Conservation (phyloP, 169 alveolate genomes). For the Cyclospora cayetanensis region DNA sequence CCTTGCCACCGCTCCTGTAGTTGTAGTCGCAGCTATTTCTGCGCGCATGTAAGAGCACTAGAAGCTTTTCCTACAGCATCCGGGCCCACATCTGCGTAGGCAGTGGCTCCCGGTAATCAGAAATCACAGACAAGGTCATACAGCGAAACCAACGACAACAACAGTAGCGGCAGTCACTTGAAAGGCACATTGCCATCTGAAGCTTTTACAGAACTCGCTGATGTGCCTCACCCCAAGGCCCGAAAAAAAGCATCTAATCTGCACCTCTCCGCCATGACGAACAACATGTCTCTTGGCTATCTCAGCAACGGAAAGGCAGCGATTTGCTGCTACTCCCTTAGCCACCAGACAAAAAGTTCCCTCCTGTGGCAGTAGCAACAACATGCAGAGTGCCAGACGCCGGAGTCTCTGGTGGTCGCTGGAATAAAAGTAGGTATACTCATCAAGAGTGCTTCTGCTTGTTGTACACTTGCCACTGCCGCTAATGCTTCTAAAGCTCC, state of each 20-base stretch:
- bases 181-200: neutral
- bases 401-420: no score
- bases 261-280: neutral
- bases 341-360: neutral
- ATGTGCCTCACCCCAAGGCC: neutral
- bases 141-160: neutral
- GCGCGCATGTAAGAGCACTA: neutral
- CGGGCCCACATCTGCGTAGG: neutral
- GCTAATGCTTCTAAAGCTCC: no score
- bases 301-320: neutral
- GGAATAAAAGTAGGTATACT: no score
- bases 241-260: neutral
- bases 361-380: slow-evolving; percentile 8
- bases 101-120: neutral
- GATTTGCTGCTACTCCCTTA: neutral
- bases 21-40: neutral
- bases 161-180: neutral
- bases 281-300: neutral
- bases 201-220: neutral
- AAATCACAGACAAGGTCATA: neutral
- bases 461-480: no score
- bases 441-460: no score
- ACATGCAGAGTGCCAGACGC: neutral
- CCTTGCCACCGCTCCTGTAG: neutral
- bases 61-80: neutral